Evolutionary conservation across 1,284 basidiomycete species (phyloP).

Genomic region (Tilletia caries): DNA sequence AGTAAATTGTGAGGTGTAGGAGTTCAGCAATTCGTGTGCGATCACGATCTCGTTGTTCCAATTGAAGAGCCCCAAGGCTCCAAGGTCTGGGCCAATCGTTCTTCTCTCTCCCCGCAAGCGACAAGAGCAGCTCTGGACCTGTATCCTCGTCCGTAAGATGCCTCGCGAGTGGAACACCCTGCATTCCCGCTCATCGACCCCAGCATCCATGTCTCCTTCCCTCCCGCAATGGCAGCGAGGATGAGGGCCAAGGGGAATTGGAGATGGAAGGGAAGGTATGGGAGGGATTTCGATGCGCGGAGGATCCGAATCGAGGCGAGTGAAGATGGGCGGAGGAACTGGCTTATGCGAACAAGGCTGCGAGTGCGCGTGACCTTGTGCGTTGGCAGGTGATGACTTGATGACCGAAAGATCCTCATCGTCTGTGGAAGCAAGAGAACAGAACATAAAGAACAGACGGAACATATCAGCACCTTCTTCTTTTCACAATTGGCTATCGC

Average conservation of each 20-base stretch:
- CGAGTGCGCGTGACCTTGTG: not conserved
- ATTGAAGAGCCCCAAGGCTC: not conserved
- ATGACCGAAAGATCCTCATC: not conserved
- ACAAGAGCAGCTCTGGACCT: not conserved
- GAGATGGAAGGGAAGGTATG: not conserved
- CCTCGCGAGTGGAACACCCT: not conserved
- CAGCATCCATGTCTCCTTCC: no score
- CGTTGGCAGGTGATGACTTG: not conserved
- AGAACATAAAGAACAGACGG: not conserved
- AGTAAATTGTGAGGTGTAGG: not conserved
- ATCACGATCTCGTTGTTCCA: not conserved
- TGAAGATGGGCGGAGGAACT: not conserved
- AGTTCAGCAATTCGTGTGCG: not conserved
- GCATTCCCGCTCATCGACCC: not conserved
- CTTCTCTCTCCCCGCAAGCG: not conserved
- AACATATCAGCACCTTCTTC: not conserved
- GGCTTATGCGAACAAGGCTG: not conserved
- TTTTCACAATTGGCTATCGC: no score
- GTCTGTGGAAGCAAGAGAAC: not conserved
- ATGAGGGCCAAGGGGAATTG: not conserved
- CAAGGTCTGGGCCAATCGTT: not conserved
- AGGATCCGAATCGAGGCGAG: not conserved
- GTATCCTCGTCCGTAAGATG: not conserved
- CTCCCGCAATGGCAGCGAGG: not conserved
- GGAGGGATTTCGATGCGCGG: not conserved